Evolutionary conservation across 768 basidiomycete genomes (phyloP), one percentile per base, ranked within the genome.

Genomic region (Serendipita sp.): DNA sequence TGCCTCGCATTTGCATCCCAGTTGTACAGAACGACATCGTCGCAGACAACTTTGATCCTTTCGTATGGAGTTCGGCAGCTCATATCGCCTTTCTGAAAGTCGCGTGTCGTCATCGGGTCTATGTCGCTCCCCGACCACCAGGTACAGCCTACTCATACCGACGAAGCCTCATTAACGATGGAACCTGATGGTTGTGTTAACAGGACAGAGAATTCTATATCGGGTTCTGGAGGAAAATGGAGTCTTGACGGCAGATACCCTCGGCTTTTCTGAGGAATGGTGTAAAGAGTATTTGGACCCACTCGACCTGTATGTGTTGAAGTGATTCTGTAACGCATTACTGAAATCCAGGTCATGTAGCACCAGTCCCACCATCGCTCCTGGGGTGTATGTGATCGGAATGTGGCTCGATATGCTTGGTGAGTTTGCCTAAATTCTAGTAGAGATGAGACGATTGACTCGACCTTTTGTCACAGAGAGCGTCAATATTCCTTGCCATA

Each of bases 331-430:
- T 3, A 8, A 8, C 18, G n/a, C 8, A 50, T 50, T 31, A 18
- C n/a, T 50, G 8, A 50, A 18, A 1, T 5, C 40, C 5, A 40
- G 23, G 23, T 31, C 16, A 3, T 18, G 10, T 36, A 37, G 55
- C 1, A 4, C 27, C 34, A 36, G 18, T 3, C 36, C 55, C 29
- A 23, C 18, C 29, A 23, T 60, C 10, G 13, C 55, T 29, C 55
- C 55, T n/a, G n/a, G 27, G 10, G 33, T 37, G 27, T 60, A 60
- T 37, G 36, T 33, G 27, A 60, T 60, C 29, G 55, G 34, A 33
- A 60, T 60, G 55, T 60, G 55, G 55, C 55, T 60, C 36, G 27
- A 60, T 23, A n/a, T 60, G n/a, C 55, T 60, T n/a, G 55, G 55
- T 60, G 34, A 10, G 18, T 2, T 45, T 1, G 11, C 44, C 13